A percentile compares a stretch with the other conserved stretches of the same genome.
phyloP scores from a whole-genome alignment of 176 grass and related monocot genomes.

The Eragrostis nindensis region DNA sequence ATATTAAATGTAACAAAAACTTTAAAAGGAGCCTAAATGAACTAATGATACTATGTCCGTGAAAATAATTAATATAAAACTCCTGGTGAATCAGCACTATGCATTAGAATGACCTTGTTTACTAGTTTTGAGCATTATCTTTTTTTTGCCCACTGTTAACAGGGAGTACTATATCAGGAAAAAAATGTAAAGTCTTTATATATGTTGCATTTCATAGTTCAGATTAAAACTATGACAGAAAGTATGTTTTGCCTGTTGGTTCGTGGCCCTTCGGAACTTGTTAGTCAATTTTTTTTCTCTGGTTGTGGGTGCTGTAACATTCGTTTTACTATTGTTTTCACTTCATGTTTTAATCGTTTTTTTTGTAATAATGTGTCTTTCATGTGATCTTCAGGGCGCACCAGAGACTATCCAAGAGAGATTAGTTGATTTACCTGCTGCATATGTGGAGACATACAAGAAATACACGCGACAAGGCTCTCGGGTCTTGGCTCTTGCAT shows the following conservation, averaged over 20 bases:
- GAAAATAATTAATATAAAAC: conserved; percentile 2
- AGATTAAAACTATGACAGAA: not conserved
- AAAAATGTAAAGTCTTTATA: not conserved
- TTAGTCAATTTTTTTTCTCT: not conserved
- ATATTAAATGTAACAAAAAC: not conserved
- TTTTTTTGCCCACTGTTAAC: not conserved
- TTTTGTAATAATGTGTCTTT: not conserved
- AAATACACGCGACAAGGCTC: conserved; percentile 96
- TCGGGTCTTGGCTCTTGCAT: conserved; percentile 95
- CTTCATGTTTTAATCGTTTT: conserved; percentile 4
- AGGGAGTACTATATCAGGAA: not conserved
- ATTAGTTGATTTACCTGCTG: conserved; percentile 74
- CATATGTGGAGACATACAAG: conserved; percentile 97
- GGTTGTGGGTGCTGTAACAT: conserved; percentile 6
- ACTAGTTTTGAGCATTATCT: not conserved
- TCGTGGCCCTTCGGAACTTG: not conserved
- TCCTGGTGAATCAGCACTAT: conserved; percentile 5
- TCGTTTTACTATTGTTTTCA: not conserved
- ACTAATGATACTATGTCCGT: conserved; percentile 16
- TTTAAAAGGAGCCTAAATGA: not conserved
- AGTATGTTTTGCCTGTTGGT: not conserved
- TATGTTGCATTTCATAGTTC: conserved; percentile 13
- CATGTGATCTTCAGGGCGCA: conserved; percentile 69
- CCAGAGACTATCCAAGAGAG: conserved; percentile 99
- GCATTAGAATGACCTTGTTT: conserved; percentile 1